Base-by-base conservation (phyloP, 305 asterid genomes). In the Fraxinus paxiana region DNA sequence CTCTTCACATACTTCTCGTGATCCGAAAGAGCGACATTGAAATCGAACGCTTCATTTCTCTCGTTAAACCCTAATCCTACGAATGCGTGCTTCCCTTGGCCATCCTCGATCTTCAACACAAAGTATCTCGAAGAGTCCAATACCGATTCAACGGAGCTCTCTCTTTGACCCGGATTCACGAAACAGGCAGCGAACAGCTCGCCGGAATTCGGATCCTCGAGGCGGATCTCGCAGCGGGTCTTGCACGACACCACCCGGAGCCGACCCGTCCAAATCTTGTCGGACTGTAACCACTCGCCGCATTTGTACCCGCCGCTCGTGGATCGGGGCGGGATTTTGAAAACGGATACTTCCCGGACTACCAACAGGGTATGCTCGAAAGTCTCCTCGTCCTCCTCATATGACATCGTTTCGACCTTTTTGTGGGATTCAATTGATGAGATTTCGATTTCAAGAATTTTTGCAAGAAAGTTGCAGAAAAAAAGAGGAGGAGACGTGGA, bases 251-350 rank as follows among this genome's bases (percentile, higher is more conserved):
- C 97, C 24, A 95, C 97, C 12, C 98, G 91, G 63, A 93, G 89
- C 8, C 98, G 91, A 75, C 98, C 98, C 17, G 98, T 83, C 98
- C 98, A 95, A 93, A 95, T 95, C 96, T 90, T 95, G 81, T 95
- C 98, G 82, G 98, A 91, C 82, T 95, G 98, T 37, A 95, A 88
- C 98, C 98, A 95, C 87, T 95, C 98, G 33, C 97, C 98, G 88
- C 98, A 93, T 89, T 93, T 95, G 91, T 89, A 95, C 10, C 98
- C 98, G 83, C 98, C 98, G 85, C 93, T 88, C 46, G 98, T 91
- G 74, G 96, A 81, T 2, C 98, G 96, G 9, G 98, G 98, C 3
- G 98, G 97, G 92, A 95, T 95, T 91, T 95, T 95, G 92, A 31
- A 93, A 0, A 95, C 94, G 82, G 90, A 88, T 5, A 95, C 98